phyloP scores from a whole-genome alignment of 2,329 filamentous ascomycete genomes.

The Nannizziopsis arthrosporioides region DNA sequence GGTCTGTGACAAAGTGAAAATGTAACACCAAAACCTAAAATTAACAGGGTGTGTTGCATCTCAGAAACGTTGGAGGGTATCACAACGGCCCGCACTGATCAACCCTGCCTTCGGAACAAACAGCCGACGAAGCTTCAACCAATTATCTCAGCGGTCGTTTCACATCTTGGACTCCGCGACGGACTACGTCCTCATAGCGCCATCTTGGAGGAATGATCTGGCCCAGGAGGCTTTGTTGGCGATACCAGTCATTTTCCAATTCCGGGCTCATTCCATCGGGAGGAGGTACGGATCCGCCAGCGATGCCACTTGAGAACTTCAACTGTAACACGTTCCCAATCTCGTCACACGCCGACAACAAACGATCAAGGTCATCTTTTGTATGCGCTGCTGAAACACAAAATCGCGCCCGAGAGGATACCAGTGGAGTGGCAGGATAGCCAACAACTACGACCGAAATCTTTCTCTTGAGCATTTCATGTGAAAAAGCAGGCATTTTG shows the following conservation, averaged over 20 bases:
- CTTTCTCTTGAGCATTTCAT: constrained; percentile 96
- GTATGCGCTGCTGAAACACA: constrained; percentile 93
- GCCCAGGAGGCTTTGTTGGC: constrained; percentile 41
- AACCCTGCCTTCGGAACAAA: constrained; percentile 1
- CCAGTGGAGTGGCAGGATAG: constrained; percentile 89
- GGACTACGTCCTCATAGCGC: constrained; percentile 63
- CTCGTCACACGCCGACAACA: constrained; percentile 82
- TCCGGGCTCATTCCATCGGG: constrained; percentile 59
- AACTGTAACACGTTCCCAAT: constrained; percentile 84
- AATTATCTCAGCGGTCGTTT: constrained; percentile 57
- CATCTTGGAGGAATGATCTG: constrained; percentile 58
- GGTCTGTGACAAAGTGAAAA: not conserved
- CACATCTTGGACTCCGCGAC: constrained; percentile 60
- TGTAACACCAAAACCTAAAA: constrained; percentile 1
- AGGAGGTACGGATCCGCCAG: constrained; percentile 69
- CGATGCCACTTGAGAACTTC: constrained; percentile 93
- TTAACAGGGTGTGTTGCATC: not conserved
- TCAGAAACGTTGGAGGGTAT: constrained; percentile 4
- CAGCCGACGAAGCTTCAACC: not conserved
- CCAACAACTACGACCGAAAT: constrained; percentile 96
- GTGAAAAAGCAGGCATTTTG: constrained; percentile 96
- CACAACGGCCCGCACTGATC: constrained; percentile 11
- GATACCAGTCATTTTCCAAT: constrained; percentile 56
- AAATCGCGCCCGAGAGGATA: constrained; percentile 88
- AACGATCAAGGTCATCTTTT: constrained; percentile 90